These are phyloP conservation scores for Calonectria pauciramosa DNA, from an alignment of 2,329 filamentous ascomycete genomes.

Conservation along the genomic window DNA sequence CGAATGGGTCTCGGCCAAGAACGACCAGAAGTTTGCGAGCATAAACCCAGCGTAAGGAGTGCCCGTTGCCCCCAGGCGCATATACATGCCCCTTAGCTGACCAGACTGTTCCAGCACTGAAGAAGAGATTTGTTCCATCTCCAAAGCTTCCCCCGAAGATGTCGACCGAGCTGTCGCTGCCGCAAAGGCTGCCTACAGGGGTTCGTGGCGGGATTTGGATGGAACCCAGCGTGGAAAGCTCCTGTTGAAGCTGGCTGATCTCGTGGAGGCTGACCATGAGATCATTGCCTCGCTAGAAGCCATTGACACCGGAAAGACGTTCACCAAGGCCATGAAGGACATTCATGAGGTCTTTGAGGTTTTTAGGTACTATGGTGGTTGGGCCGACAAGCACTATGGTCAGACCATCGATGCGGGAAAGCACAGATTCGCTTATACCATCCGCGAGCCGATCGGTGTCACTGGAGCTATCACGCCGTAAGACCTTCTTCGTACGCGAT, in stretches of 20 bases:
- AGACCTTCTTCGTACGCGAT: not conserved
- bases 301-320: slow-evolving; percentile 33
- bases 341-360: slow-evolving; percentile 60
- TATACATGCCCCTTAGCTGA: not conserved
- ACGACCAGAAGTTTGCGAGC: slow-evolving; percentile 37
- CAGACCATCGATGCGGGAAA: slow-evolving; percentile 75
- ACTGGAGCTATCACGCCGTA: slow-evolving; percentile 74
- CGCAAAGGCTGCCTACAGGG: slow-evolving; percentile 14
- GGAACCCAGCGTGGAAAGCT: slow-evolving; percentile 10
- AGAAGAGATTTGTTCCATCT: not conserved
- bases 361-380: slow-evolving; percentile 77
- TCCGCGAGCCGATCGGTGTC: slow-evolving; percentile 78
- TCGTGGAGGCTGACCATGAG: slow-evolving; percentile 24
- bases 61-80: no score
- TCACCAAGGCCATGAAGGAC: slow-evolving; percentile 62
- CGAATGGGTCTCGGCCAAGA: slow-evolving; percentile 40
- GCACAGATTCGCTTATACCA: slow-evolving; percentile 75
- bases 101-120: not conserved
- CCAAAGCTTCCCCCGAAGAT: slow-evolving; percentile 18
- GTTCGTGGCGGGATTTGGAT: slow-evolving; percentile 21
- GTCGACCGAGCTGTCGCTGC: slow-evolving; percentile 21
- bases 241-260: slow-evolving; percentile 24
- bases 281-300: slow-evolving; percentile 24
- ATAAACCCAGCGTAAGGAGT: slow-evolving; percentile 37
- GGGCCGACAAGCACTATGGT: slow-evolving; percentile 78